These are phyloP conservation scores for Trametes gibbosa DNA, from an alignment of 768 basidiomycete species.

Conservation along the genomic window DNA sequence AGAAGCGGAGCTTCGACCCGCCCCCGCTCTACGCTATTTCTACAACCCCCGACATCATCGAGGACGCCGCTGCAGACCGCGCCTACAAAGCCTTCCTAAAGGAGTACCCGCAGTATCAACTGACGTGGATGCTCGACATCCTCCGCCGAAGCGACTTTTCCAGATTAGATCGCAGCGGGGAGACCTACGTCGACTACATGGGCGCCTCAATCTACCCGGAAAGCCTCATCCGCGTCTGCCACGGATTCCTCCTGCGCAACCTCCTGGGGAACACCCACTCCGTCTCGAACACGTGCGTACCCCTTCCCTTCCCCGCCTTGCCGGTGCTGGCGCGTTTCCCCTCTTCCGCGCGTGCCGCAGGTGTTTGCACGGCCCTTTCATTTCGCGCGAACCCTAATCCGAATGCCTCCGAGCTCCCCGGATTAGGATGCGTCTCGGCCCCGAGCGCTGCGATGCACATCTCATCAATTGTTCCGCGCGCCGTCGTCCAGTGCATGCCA, in stretches of 20 bases:
- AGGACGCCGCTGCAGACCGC: slow-evolving; percentile 34
- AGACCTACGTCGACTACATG: slow-evolving; percentile 87
- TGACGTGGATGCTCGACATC: slow-evolving; percentile 34
- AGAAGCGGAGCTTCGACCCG: slow-evolving; percentile 27
- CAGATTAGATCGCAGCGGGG: slow-evolving; percentile 44
- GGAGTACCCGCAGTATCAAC: slow-evolving; percentile 33
- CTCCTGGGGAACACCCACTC: slow-evolving; percentile 86
- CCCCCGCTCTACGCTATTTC: slow-evolving; percentile 29
- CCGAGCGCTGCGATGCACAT: slow-evolving; percentile 11
- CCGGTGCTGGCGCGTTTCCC: neutral
- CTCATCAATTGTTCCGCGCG: neutral
- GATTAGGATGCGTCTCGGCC: slow-evolving; percentile 10
- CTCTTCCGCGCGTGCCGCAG: neutral
- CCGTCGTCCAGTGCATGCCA: neutral
- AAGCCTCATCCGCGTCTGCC: slow-evolving; percentile 67
- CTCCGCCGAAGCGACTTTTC: slow-evolving; percentile 34
- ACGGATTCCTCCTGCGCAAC: slow-evolving; percentile 60
- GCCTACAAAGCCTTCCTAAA: slow-evolving; percentile 50
- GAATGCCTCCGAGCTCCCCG: slow-evolving; percentile 1
- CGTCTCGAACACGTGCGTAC: slow-evolving; percentile 67
- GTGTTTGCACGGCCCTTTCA: neutral
- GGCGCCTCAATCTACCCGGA: slow-evolving; percentile 80
- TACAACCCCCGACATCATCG: slow-evolving; percentile 25
- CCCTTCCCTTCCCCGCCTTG: slow-evolving; percentile 1
- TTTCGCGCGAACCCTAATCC: neutral